A percentile compares a stretch with the other conserved stretches of the same genome.
phyloP scores from a whole-genome alignment of 331 rosid species.

The Quercus lobata region DNA sequence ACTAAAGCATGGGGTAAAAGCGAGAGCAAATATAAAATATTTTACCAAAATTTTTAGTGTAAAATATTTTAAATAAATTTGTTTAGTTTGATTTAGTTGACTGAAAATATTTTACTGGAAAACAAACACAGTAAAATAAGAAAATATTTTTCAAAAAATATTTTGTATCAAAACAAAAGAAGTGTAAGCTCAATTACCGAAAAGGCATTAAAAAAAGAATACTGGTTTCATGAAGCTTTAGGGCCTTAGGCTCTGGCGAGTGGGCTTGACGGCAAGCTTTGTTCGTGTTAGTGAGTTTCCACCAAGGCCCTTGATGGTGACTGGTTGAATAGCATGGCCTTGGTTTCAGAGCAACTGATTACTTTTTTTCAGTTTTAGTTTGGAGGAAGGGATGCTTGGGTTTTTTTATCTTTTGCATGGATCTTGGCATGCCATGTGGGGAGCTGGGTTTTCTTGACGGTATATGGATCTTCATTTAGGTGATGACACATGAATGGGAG shows the following conservation, averaged over 20 bases:
- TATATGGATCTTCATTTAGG: slow-evolving; percentile 32
- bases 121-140: too few relatives aligned
- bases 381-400: neutral
- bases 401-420: slow-evolving; percentile 39
- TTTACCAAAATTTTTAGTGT: too few relatives aligned
- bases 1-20: too few relatives aligned
- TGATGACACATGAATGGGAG: slow-evolving; percentile 41
- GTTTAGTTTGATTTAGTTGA: too few relatives aligned
- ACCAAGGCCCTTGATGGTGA: slow-evolving; percentile 63
- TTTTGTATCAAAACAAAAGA: too few relatives aligned
- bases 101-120: too few relatives aligned
- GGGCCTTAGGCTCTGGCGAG: slow-evolving; percentile 45
- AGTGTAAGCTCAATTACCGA: too few relatives aligned
- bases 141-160: too few relatives aligned
- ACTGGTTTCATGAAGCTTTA: slow-evolving; percentile 43
- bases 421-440: slow-evolving; percentile 59
- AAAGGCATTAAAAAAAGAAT: neutral
- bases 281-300: slow-evolving; percentile 78
- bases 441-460: slow-evolving; percentile 7
- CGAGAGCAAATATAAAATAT: too few relatives aligned
- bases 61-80: too few relatives aligned
- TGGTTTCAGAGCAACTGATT: neutral
- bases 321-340: slow-evolving; percentile 59
- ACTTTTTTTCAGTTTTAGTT: neutral
- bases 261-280: slow-evolving; percentile 67